A percentile compares a stretch with the other conserved stretches of the same genome.
phyloP scores from a whole-genome alignment of 2,329 filamentous ascomycete genomes.

The Fusarium citri region DNA sequence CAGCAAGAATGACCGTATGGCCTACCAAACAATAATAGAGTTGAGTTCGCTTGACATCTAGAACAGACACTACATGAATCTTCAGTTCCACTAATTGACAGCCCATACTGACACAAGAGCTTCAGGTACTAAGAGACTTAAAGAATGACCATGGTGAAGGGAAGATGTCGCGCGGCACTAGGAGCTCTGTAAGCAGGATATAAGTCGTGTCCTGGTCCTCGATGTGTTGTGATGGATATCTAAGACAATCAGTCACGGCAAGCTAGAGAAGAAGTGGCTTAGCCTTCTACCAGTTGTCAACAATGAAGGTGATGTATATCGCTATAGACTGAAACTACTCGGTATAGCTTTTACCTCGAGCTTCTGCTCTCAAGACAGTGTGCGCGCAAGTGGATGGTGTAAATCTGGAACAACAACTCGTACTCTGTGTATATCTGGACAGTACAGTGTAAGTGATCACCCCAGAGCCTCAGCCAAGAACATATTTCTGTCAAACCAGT shows the following conservation, averaged over 20 bases:
- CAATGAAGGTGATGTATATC: too few species aligned
- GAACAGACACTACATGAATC: neutral
- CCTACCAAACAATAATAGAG: neutral
- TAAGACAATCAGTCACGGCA: neutral
- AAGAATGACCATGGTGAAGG: neutral
- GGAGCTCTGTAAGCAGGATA: neutral
- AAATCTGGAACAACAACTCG: neutral
- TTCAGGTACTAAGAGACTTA: neutral
- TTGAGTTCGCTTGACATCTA: neutral
- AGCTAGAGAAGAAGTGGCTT: too few species aligned
- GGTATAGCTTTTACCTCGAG: neutral
- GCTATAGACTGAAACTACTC: too few species aligned
- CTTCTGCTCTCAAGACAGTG: neutral
- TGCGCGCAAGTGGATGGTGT: neutral
- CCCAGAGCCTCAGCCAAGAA: constrained; percentile 3
- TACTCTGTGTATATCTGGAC: neutral
- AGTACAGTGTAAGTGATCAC: neutral
- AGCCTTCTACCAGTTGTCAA: too few species aligned
- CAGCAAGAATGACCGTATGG: too few species aligned
- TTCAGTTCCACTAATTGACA: neutral
- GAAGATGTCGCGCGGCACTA: neutral
- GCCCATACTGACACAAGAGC: neutral
- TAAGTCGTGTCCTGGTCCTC: too few species aligned
- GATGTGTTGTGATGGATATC: neutral
- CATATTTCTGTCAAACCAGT: constrained; percentile 1